Base-by-base conservation (phyloP, 495 filamentous ascomycete species). In the Penicillium mononematosum region DNA sequence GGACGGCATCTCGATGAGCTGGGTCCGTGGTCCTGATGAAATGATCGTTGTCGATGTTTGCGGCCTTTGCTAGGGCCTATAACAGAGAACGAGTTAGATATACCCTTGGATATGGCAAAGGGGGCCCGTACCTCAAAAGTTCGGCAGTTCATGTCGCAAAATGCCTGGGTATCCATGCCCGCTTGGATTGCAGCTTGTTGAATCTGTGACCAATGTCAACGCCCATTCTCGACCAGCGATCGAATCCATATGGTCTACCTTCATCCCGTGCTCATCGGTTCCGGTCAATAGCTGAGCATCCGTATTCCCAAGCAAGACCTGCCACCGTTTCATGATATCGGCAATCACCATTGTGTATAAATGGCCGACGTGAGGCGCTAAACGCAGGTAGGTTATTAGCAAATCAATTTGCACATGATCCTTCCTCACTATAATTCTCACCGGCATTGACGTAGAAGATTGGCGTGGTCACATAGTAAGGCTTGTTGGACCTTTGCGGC, bases 401-500 rank as follows among this genome's bases (percentile, higher is more conserved):
- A 46, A 27, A 1, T 10, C 0, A 34, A 10, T 20, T 43, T n/a
- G 2, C 0, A 17, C 3, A 31, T 16, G 9, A 3, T 9, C 12
- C 8, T 10, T 9, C 12, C 8, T 10, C 5, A 22, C n/a, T 38
- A 24, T 2, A 4, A 4, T 0, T 58, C 77, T 61, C 79, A 95
- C 92, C 86, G 22, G 92, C 90, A 81, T 99, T 99, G 71, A 98
- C 95, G 68, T 99, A 99, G 79, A 98, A 99, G 47, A 99, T 99
- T 7, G 94, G 94, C 7, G 90, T 92, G 4, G 94, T 98, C 63
- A 97, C 80, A 81, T 97, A 98, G 79, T 87, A 97, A 5, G 95
- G 92, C 77, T 98, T 98, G 60, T 79, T 75, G 41, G 67, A 51
- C 29, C 61, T 57, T 29, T 54, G 53, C 51, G 71, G 50, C 25